A percentile compares a stretch with the other conserved stretches of the same genome.
These are phyloP conservation scores for Picochlorum sp. DNA, from an alignment of 139 green algal species.

Conservation along the genomic window DNA sequence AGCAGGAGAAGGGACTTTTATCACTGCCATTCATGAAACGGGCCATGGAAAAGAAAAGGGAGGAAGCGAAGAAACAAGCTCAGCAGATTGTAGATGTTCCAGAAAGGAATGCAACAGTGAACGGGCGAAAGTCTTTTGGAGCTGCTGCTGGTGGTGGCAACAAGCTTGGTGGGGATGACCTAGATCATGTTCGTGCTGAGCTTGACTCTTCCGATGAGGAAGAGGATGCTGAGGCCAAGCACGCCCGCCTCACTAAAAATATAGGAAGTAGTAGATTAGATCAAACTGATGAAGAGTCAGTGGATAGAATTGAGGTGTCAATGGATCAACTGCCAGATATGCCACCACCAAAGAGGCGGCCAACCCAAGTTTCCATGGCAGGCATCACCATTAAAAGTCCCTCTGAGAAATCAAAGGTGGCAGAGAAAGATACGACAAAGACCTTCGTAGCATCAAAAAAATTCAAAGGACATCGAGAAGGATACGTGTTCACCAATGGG, in stretches of 20 bases:
- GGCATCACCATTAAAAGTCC: background rate
- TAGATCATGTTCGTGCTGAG: constrained; percentile 49
- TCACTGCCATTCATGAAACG: constrained; percentile 89
- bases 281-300: no score
- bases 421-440: background rate
- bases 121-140: constrained; percentile 20
- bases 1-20: constrained; percentile 68
- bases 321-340: background rate
- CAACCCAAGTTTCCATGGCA: background rate
- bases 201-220: constrained; percentile 29
- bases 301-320: no score
- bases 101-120: constrained; percentile 1
- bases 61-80: constrained; percentile 27
- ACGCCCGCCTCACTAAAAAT: background rate
- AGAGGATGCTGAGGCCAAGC: constrained; percentile 53
- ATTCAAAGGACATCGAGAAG: constrained; percentile 38
- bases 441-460: constrained; percentile 25
- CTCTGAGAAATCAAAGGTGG: background rate
- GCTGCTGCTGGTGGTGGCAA: constrained; percentile 6
- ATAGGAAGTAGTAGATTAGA: background rate
- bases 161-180: background rate
- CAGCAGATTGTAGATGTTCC: constrained; percentile 20
- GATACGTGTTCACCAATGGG: constrained; percentile 56
- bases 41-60: constrained; percentile 46
- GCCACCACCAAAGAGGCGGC: background rate